Conservation (phyloP, 495 filamentous ascomycete species). For the Baudoinia panamericana region DNA sequence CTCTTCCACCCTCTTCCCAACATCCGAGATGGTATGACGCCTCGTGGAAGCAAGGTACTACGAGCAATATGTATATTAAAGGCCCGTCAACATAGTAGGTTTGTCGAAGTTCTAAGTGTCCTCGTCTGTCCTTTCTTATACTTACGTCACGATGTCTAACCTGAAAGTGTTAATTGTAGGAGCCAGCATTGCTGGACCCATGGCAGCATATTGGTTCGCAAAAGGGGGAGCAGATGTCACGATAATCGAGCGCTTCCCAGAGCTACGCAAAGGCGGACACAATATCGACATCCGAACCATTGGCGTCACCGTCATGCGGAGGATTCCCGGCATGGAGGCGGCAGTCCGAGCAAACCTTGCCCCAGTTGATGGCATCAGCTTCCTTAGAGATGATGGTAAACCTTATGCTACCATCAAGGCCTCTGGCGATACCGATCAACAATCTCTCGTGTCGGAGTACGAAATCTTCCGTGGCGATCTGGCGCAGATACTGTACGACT, state of each 20-base stretch:
- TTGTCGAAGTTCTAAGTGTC: no score
- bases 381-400: slow-evolving; percentile 32
- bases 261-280: slow-evolving; percentile 37
- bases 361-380: slow-evolving; percentile 33
- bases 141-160: no score
- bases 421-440: slow-evolving; percentile 25
- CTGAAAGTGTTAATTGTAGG: no score
- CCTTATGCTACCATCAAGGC: slow-evolving; percentile 30
- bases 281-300: slow-evolving; percentile 37
- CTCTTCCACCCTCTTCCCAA: no score
- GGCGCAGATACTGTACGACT: slow-evolving; percentile 31
- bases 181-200: slow-evolving; percentile 26
- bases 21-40: no score
- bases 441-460: slow-evolving; percentile 40
- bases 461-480: slow-evolving; percentile 46
- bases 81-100: no score
- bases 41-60: no score
- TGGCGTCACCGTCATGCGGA: slow-evolving; percentile 37
- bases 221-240: slow-evolving; percentile 38
- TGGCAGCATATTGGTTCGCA: slow-evolving; percentile 40
- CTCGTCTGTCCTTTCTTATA: no score
- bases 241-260: slow-evolving; percentile 38
- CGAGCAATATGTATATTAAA: no score
- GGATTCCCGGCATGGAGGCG: slow-evolving; percentile 37
- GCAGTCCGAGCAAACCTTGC: slow-evolving; percentile 31